Conservation (phyloP, 768 basidiomycete species). For the Gelatoporia subvermispora region DNA sequence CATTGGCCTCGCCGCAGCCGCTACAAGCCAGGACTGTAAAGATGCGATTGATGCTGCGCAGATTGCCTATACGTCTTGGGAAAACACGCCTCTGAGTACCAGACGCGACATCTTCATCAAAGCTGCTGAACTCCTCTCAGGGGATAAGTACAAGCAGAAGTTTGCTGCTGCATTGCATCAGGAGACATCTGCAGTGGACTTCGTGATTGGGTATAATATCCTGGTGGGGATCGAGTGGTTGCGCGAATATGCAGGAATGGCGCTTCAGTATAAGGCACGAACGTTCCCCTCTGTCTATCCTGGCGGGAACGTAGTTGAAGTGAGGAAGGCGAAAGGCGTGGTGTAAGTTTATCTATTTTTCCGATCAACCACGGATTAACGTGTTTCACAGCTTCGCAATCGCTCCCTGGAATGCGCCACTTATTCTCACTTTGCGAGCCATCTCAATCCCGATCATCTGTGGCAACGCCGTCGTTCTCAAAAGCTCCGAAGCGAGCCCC, state of each 20-base stretch:
- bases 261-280: conserved; percentile 38
- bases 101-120: conserved; percentile 43
- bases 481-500: conserved; percentile 48
- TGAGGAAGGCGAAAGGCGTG: conserved; percentile 47
- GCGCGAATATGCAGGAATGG: conserved; percentile 29
- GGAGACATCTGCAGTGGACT: conserved; percentile 34
- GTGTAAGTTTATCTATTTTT: conserved; percentile 38
- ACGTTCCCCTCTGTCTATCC: conserved; percentile 38
- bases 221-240: conserved; percentile 20
- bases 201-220: conserved; percentile 22
- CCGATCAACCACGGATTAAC: background rate
- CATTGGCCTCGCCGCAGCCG: conserved; percentile 42
- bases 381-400: conserved; percentile 38
- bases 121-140: conserved; percentile 40
- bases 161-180: conserved; percentile 28
- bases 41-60: conserved; percentile 40
- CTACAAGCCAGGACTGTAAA: conserved; percentile 24
- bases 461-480: conserved; percentile 53
- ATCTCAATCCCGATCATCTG: conserved; percentile 44
- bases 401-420: conserved; percentile 54
- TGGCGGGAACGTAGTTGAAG: conserved; percentile 38
- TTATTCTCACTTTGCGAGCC: conserved; percentile 41
- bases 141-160: conserved; percentile 36
- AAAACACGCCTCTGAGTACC: conserved; percentile 28
- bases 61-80: conserved; percentile 46